A percentile compares a stretch with the other conserved stretches of the same genome.
Conservation (phyloP, 441 rosid genomes). For the Theobroma grandiflorum region DNA sequence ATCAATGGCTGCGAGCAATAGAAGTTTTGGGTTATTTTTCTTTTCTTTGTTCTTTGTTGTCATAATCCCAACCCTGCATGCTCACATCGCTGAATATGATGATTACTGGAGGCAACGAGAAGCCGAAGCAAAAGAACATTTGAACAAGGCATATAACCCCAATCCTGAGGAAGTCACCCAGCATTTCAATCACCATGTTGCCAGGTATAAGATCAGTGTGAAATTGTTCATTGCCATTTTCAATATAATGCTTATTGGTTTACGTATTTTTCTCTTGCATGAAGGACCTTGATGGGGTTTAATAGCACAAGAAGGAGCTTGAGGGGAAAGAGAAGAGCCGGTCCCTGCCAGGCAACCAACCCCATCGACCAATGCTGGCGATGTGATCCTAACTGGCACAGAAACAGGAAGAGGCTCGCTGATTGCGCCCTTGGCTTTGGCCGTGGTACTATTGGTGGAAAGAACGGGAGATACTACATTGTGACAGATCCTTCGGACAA, state of each 20-base stretch:
- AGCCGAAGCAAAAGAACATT: constrained; percentile 32
- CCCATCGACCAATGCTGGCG: constrained; percentile 77
- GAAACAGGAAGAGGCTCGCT: constrained; percentile 55
- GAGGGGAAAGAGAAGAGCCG: constrained; percentile 17
- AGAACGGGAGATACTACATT: constrained; percentile 47
- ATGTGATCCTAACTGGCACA: constrained; percentile 57
- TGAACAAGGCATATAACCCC: constrained; percentile 42
- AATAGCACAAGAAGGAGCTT: constrained; percentile 61
- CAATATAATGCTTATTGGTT: background rate
- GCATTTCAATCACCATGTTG: constrained; percentile 39
- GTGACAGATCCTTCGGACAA: constrained; percentile 59
- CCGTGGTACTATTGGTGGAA: constrained; percentile 62
- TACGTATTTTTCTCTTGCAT: background rate
- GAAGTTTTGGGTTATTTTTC: background rate
- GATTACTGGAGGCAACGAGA: constrained; percentile 49
- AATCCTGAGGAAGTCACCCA: constrained; percentile 49
- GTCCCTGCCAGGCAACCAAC: constrained; percentile 55
- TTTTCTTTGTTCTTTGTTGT: constrained; percentile 6
- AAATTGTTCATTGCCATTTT: constrained; percentile 20
- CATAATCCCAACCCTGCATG: constrained; percentile 26
- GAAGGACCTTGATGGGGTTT: constrained; percentile 36
- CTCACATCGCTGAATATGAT: constrained; percentile 32
- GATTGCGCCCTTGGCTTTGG: constrained; percentile 74
- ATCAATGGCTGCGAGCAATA: background rate
- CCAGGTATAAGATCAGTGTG: constrained; percentile 26